Conservation (phyloP, 495 filamentous ascomycete species). For the Hypoxylon crocopeplum region DNA sequence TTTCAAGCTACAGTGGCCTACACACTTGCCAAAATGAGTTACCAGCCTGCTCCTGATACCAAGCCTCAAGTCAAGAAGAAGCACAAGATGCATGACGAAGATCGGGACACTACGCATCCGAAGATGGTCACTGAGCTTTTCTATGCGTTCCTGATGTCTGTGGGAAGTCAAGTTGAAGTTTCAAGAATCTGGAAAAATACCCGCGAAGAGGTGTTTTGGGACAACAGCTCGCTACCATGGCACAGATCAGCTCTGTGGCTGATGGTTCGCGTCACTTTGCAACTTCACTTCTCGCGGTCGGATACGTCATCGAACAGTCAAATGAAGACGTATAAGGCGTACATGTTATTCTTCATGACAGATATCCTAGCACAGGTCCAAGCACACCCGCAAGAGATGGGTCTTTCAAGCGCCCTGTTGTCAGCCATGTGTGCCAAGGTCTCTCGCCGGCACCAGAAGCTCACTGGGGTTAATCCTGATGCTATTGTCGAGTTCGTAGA, state of each 20-base stretch:
- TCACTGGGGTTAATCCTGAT: constrained; percentile 17
- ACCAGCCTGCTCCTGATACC: constrained; percentile 45
- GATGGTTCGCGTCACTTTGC: constrained; percentile 62
- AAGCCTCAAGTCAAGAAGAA: constrained; percentile 53
- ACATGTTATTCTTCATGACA: constrained; percentile 61
- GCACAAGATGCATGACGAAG: constrained; percentile 46
- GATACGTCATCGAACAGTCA: not conserved
- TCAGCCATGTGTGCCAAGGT: constrained; percentile 60
- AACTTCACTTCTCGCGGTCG: constrained; percentile 39
- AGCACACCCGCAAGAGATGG: not conserved
- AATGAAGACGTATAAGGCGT: constrained; percentile 57
- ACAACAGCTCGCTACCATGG: constrained; percentile 54
- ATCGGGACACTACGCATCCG: constrained; percentile 61
- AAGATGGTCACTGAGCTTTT: constrained; percentile 64
- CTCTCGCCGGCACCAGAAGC: constrained; percentile 54
- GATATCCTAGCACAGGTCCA: constrained; percentile 47
- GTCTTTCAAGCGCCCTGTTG: constrained; percentile 43
- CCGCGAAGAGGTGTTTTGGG: constrained; percentile 66
- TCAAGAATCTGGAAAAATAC: constrained; percentile 61
- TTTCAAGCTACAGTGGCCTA: constrained; percentile 51
- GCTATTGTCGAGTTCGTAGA: constrained; percentile 29
- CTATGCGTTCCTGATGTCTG: constrained; percentile 51
- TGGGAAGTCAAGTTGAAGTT: constrained; percentile 44
- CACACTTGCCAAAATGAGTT: constrained; percentile 53
- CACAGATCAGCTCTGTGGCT: constrained; percentile 66